phyloP scores from a whole-genome alignment of 1,139 yeast species.

The Candida pseudoviswanathii region DNA sequence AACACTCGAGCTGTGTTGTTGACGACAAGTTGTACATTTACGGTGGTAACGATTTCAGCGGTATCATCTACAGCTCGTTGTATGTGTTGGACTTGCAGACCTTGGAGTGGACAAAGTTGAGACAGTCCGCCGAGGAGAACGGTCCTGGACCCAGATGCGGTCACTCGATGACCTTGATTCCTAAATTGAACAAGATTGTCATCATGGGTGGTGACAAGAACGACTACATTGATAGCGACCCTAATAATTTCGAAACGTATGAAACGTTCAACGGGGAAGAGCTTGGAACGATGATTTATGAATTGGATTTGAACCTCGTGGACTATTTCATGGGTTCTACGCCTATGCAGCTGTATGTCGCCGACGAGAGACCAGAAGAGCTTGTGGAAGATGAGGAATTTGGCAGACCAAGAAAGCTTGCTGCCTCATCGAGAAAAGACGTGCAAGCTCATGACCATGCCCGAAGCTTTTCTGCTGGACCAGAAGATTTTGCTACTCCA shows the following conservation, averaged over 20 bases:
- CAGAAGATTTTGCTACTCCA: conserved; percentile 49
- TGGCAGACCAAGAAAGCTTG: conserved; percentile 11
- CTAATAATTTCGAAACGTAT: conserved; percentile 46
- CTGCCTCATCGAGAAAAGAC: conserved; percentile 19
- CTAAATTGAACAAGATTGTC: conserved; percentile 66
- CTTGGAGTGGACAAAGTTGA: conserved; percentile 71
- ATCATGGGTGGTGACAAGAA: conserved; percentile 93
- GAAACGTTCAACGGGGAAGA: conserved; percentile 54
- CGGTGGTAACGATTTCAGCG: conserved; percentile 87
- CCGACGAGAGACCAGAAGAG: background rate
- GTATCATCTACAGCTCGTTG: conserved; percentile 67
- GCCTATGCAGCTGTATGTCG: background rate
- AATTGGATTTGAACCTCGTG: conserved; percentile 52
- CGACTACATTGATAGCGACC: conserved; percentile 48
- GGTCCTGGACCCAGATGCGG: conserved; percentile 90
- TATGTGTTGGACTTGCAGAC: conserved; percentile 78
- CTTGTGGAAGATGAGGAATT: conserved; percentile 4
- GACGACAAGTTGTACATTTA: conserved; percentile 80
- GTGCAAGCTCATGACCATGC: conserved; percentile 32
- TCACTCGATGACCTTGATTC: conserved; percentile 79
- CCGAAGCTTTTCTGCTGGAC: conserved; percentile 42
- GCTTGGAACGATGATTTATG: conserved; percentile 61
- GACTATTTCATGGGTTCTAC: conserved; percentile 31
- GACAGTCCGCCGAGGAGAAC: conserved; percentile 34
- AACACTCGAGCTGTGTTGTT: conserved; percentile 83